Conservation (phyloP, 768 basidiomycete genomes). For the Boletus vermiculosoides region DNA sequence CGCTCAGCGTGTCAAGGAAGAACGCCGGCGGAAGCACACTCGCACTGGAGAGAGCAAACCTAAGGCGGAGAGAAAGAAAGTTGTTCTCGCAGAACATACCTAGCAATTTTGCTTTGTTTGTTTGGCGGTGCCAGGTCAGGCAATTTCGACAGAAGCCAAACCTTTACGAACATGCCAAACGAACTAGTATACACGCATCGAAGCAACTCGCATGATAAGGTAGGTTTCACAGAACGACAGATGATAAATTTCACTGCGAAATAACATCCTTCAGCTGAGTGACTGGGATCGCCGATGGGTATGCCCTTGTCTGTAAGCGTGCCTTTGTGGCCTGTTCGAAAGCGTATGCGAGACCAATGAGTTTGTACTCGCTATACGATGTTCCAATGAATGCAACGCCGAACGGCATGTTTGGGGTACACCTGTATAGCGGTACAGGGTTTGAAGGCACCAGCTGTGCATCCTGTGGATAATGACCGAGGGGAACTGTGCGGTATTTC, state of each 20-base stretch:
- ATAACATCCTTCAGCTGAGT: constrained; percentile 46
- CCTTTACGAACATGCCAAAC: neutral
- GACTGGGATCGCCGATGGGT: constrained; percentile 51
- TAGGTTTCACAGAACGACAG: constrained; percentile 1
- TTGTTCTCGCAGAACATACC: constrained; percentile 76
- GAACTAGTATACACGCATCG: constrained; percentile 2
- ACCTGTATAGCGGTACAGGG: constrained; percentile 39
- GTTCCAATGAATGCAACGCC: constrained; percentile 63
- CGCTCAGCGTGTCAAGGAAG: constrained; percentile 86
- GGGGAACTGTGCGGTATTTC: constrained; percentile 41
- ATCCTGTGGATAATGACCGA: constrained; percentile 56
- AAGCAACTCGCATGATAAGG: neutral
- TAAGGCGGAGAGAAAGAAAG: constrained; percentile 86
- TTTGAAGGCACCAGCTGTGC: constrained; percentile 39
- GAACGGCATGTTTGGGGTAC: constrained; percentile 52
- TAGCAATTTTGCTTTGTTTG: constrained; percentile 21
- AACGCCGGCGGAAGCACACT: constrained; percentile 86
- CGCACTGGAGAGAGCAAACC: constrained; percentile 84
- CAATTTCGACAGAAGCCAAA: constrained; percentile 4
- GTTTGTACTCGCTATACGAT: constrained; percentile 56
- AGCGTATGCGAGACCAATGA: constrained; percentile 59
- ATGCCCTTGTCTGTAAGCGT: constrained; percentile 47
- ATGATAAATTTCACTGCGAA: constrained; percentile 3
- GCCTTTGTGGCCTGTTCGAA: constrained; percentile 65
- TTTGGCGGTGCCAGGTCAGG: constrained; percentile 1